Evolutionary conservation across 176 grass and related monocot genomes (phyloP).

Genomic region (Triticum monococcum): DNA sequence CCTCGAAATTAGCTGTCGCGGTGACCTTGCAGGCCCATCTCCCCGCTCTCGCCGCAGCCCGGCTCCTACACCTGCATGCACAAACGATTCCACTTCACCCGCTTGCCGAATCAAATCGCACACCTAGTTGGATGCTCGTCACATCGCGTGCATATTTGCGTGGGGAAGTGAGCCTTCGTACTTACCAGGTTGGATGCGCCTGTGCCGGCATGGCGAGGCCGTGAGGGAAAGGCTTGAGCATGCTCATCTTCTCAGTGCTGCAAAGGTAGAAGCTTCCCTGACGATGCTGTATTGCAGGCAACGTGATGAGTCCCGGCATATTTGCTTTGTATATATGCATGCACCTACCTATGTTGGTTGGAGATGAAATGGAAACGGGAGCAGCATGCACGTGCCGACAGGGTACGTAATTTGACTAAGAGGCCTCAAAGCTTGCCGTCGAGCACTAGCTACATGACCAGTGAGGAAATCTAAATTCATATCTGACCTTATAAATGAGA

Average conservation of each 20-base stretch:
- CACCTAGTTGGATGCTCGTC: not conserved
- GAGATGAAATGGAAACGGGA: not conserved
- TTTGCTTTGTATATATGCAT: not conserved
- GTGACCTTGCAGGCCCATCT: not conserved
- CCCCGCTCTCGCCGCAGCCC: not conserved
- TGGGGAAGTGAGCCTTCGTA: not conserved
- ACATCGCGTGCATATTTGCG: not conserved
- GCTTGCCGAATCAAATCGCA: not conserved
- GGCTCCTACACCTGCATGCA: not conserved
- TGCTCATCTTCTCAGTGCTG: not conserved
- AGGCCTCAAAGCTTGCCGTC: not conserved
- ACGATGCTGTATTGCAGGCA: not conserved
- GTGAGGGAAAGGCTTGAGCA: not conserved
- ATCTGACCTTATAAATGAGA: too few relatives aligned
- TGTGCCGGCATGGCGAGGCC: not conserved
- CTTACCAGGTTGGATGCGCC: not conserved
- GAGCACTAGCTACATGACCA: not conserved
- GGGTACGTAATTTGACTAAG: not conserved
- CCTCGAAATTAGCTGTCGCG: not conserved
- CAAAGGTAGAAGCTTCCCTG: not conserved
- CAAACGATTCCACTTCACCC: not conserved
- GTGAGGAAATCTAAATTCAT: too few relatives aligned
- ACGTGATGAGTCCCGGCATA: not conserved
- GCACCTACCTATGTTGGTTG: not conserved
- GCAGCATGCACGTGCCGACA: not conserved